Evolutionary conservation across 164 flowering plant species (phyloP).

Genomic region (Chimonanthus praecox): DNA sequence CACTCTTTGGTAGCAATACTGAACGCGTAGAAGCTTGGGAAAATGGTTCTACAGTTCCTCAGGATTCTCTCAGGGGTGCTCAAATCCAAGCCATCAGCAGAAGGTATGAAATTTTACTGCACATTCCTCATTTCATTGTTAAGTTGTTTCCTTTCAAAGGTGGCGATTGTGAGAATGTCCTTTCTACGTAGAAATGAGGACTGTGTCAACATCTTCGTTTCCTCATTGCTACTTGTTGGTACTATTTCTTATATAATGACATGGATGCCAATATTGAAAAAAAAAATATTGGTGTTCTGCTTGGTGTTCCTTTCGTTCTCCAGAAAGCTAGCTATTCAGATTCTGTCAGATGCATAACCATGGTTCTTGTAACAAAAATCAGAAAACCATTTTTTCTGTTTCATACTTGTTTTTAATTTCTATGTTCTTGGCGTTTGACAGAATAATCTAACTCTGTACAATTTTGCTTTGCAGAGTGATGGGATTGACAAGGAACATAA

Average conservation of each 20-base stretch:
- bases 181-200: background rate
- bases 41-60: slow-evolving; percentile 46
- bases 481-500: slow-evolving; percentile 56
- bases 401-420: background rate
- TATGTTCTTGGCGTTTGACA: background rate
- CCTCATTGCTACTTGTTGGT: background rate
- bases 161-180: background rate
- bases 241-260: background rate
- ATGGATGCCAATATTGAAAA: background rate
- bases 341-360: too few relatives aligned
- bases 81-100: slow-evolving; percentile 84
- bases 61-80: slow-evolving; percentile 69
- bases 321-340: too few relatives aligned
- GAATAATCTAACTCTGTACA: background rate
- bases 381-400: background rate
- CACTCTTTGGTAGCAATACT: slow-evolving; percentile 46
- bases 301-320: too few relatives aligned
- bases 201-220: background rate
- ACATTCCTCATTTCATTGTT: background rate
- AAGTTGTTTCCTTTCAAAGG: background rate
- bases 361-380: too few relatives aligned
- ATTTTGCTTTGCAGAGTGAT: slow-evolving; percentile 44
- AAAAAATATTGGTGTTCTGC: background rate
- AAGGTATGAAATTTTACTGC: slow-evolving; percentile 40
- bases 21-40: slow-evolving; percentile 62